A percentile compares a stretch with the other conserved stretches of the same genome.
Conservation (phyloP, 768 basidiomycete genomes). For the Amanita phalloides region DNA sequence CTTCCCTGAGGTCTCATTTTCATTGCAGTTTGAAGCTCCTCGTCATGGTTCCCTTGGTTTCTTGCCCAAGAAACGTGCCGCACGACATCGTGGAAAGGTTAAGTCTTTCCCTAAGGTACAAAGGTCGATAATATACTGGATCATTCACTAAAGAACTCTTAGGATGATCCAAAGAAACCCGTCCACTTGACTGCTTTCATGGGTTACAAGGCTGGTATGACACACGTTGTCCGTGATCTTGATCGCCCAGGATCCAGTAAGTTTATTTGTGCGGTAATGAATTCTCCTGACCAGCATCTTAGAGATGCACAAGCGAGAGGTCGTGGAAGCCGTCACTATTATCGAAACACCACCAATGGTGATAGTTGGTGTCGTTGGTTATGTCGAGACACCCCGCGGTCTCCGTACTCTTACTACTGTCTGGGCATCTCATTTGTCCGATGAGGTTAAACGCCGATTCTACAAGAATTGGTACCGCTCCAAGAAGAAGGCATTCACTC, state of each 20-base stretch:
- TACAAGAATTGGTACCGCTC: slow-evolving; percentile 99
- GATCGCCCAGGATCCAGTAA: slow-evolving; percentile 98
- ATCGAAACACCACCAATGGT: slow-evolving; percentile 97
- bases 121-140: slow-evolving; percentile 6
- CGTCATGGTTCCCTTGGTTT: slow-evolving; percentile 97
- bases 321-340: slow-evolving; percentile 95
- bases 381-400: slow-evolving; percentile 98
- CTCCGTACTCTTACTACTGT: slow-evolving; percentile 98
- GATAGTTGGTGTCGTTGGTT: slow-evolving; percentile 95
- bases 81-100: slow-evolving; percentile 97
- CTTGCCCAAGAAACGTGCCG: slow-evolving; percentile 92
- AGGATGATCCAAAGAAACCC: slow-evolving; percentile 99
- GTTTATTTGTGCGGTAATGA: slow-evolving; percentile 22
- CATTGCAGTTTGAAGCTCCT: slow-evolving; percentile 85
- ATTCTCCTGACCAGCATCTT: slow-evolving; percentile 7
- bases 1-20: slow-evolving; percentile 7
- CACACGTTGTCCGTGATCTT: slow-evolving; percentile 97
- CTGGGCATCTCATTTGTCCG: slow-evolving; percentile 96
- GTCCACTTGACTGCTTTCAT: slow-evolving; percentile 96
- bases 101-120: slow-evolving; percentile 98
- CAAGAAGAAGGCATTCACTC: slow-evolving; percentile 99
- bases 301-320: slow-evolving; percentile 99
- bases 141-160: slow-evolving; percentile 4
- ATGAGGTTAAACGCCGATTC: slow-evolving; percentile 97
- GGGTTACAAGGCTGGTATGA: slow-evolving; percentile 99